Evolutionary conservation across 2,329 filamentous ascomycete species (phyloP).

Genomic region (Fusarium verticillioides): DNA sequence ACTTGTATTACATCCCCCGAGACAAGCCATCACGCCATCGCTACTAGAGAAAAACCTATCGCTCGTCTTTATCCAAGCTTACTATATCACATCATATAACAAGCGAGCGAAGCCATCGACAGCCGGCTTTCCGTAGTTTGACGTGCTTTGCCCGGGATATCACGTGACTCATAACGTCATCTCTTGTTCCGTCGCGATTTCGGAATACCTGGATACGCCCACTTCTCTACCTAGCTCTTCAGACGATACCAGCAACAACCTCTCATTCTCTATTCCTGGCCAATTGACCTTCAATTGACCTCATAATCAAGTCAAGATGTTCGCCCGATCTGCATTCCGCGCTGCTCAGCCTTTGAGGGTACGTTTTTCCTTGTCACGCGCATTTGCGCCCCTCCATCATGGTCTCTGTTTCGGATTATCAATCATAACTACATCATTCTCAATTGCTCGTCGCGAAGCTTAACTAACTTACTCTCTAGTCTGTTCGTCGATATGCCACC

Average conservation of each 20-base stretch:
- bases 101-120: neutral
- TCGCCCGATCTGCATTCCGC: constrained; percentile 73
- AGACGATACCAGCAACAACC: constrained; percentile 12
- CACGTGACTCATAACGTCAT: constrained; percentile 41
- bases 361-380: constrained; percentile 46
- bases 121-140: constrained; percentile 1
- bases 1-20: neutral
- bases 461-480: constrained; percentile 54
- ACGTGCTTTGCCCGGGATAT: constrained; percentile 17
- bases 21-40: neutral
- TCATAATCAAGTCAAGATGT: constrained; percentile 62
- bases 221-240: constrained; percentile 19
- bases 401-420: constrained; percentile 10
- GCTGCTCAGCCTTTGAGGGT: constrained; percentile 74
- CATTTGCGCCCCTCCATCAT: constrained; percentile 6
- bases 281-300: constrained; percentile 43
- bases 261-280: constrained; percentile 11
- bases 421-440: constrained; percentile 17
- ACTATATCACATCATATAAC: neutral
- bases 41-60: neutral
- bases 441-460: neutral
- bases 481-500: constrained; percentile 75
- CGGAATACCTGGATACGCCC: constrained; percentile 27
- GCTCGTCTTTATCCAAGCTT: neutral
- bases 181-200: constrained; percentile 17